Evolutionary conservation across 306 rosid genomes (phyloP).

Genomic region (Trifolium pratense): DNA sequence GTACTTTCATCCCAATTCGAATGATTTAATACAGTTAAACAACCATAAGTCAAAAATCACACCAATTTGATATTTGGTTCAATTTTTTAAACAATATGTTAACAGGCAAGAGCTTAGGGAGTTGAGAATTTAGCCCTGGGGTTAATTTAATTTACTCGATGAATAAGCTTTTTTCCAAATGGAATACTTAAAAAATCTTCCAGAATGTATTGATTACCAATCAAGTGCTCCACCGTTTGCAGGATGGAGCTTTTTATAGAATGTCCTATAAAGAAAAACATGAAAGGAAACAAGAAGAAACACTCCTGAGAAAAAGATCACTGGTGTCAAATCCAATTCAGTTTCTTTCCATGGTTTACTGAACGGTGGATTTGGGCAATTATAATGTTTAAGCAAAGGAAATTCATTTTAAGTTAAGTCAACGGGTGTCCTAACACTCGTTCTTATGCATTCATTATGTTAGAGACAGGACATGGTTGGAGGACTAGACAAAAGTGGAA

Average conservation of each 20-base stretch:
- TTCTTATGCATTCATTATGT: neutral
- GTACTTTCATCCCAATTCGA: neutral
- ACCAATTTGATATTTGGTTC: neutral
- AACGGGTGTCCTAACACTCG: neutral
- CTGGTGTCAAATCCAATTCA: neutral
- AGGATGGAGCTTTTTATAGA: neutral
- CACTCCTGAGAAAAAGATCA: neutral
- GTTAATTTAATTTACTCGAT: neutral
- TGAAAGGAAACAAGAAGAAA: constrained; percentile 14
- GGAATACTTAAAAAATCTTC: neutral
- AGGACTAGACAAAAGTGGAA: neutral
- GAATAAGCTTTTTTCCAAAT: neutral
- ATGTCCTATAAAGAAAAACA: constrained; percentile 3
- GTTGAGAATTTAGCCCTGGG: neutral
- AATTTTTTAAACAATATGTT: neutral
- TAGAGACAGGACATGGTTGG: neutral
- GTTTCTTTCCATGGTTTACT: neutral
- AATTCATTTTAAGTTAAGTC: constrained; percentile 2
- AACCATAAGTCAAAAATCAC: too few species aligned
- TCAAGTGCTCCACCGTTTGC: constrained; percentile 15
- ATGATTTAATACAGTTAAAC: neutral
- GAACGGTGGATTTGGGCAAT: neutral
- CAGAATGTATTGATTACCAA: neutral
- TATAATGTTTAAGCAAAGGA: neutral
- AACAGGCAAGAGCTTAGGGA: neutral